A percentile compares a stretch with the other conserved stretches of the same genome.
These are phyloP conservation scores for Fusarium luffae DNA, from an alignment of 2,329 filamentous ascomycete genomes.

Conservation along the genomic window DNA sequence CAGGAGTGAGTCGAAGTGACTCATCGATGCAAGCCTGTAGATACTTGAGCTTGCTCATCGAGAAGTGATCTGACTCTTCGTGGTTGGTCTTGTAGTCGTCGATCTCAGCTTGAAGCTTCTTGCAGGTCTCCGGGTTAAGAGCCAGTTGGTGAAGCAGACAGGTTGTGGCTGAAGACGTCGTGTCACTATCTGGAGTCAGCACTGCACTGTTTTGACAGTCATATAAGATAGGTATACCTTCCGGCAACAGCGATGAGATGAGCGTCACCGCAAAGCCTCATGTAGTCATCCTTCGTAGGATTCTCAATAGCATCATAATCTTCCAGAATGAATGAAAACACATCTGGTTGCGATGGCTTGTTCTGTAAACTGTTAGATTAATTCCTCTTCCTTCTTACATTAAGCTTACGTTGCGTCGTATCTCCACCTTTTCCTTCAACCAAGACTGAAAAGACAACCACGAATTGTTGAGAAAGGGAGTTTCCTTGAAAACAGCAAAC, in stretches of 20 bases:
- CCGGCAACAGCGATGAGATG: constrained; percentile 3
- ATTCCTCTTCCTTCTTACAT: rapidly evolving
- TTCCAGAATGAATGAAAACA: constrained; percentile 11
- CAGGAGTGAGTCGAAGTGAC: constrained; percentile 28
- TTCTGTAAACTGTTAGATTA: neutral
- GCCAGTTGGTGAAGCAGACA: constrained; percentile 19
- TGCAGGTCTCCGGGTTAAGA: neutral
- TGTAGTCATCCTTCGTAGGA: neutral
- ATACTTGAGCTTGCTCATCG: constrained; percentile 13
- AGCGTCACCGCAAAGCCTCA: neutral
- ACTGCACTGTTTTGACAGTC: too few relatives aligned
- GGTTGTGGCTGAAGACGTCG: constrained; percentile 17
- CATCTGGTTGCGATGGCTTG: constrained; percentile 11
- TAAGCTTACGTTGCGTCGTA: neutral
- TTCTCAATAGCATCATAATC: constrained; percentile 2
- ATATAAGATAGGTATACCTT: neutral
- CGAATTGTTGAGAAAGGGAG: neutral
- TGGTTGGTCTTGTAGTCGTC: constrained; percentile 4
- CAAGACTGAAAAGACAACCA: neutral
- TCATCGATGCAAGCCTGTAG: constrained; percentile 36
- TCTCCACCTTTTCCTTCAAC: neutral
- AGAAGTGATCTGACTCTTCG: neutral
- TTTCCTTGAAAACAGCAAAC: neutral
- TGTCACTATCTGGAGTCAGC: constrained; percentile 8
- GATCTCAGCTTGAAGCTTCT: constrained; percentile 6